Base-by-base conservation (phyloP, 441 rosid species). In the Gossypium trilobum region DNA sequence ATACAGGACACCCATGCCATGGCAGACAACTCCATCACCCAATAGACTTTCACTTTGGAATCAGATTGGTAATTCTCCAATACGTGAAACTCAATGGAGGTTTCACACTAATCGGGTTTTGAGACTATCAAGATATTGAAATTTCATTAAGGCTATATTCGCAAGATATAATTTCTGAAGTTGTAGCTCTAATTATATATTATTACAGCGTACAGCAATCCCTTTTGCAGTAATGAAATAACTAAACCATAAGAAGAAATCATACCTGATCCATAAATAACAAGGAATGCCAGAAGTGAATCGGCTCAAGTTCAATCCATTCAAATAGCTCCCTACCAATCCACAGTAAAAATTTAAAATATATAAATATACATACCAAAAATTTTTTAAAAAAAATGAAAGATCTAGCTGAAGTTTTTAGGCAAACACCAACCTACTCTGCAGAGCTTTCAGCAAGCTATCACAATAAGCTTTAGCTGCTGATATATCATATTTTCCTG, bases 241-340 rank as follows among this genome's bases (percentile, higher is more conserved):
- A 62, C 31, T 25, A 7, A 19, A 54, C 20, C 36, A 33, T 56
- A 56, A 19, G 9, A 75, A 59, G 71, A 73, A 52, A 11, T 22
- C 85, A 68, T 81, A 94, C 99, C 98, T 91, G 92, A 80, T 95
- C 98, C 99, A 92, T 95, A 81, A 90, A 95, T 75, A 92, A 97
- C 79, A 95, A 83, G 22, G 96, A 88, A 80, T 91, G 89, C 99
- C 97, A 91, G 81, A 84, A 92, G 79, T 87, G 88, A 81, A 82
- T 70, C 5, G 88, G 91, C 80, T 95, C 97, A 72, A 95, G 91
- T 81, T 86, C 87, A 73, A 92, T 85, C 97, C 97, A 91, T 80
- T 92, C 91, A 39, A 92, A 92, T 57, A 91, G 82, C 77, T 92
- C 96, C 75, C 99, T 95, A 84, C 59, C 77, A 73, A 73, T 66